phyloP scores from a whole-genome alignment of 1,284 basidiomycete genomes.

The Papiliotrema fonsecae region DNA sequence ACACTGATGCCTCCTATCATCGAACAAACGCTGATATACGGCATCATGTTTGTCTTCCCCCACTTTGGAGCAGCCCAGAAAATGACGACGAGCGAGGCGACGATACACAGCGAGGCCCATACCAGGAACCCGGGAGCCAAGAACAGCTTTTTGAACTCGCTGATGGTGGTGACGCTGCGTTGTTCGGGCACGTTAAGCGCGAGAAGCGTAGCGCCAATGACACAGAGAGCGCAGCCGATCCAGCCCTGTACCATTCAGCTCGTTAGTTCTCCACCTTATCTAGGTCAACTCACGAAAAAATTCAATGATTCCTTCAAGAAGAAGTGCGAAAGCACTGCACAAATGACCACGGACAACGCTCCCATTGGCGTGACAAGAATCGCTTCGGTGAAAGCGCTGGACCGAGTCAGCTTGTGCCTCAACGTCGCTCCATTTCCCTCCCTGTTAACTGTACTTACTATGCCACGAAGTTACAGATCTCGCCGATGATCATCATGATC shows the following conservation, averaged over 20 bases:
- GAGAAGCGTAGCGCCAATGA: slow-evolving; percentile 62
- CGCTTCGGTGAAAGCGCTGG: slow-evolving; percentile 40
- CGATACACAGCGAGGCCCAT: slow-evolving; percentile 53
- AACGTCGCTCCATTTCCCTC: not conserved
- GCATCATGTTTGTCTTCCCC: slow-evolving; percentile 90
- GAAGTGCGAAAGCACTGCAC: slow-evolving; percentile 86
- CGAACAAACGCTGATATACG: slow-evolving; percentile 90
- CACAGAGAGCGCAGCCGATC: slow-evolving; percentile 85
- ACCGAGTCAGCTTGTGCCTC: not conserved
- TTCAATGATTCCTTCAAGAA: slow-evolving; percentile 89
- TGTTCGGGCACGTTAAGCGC: slow-evolving; percentile 75
- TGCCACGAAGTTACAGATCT: slow-evolving; percentile 49
- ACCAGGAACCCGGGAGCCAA: slow-evolving; percentile 80
- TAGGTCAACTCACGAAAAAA: slow-evolving; percentile 55
- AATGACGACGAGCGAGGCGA: slow-evolving; percentile 27
- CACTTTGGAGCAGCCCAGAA: slow-evolving; percentile 55
- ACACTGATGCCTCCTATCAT: slow-evolving; percentile 96
- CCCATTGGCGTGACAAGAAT: slow-evolving; percentile 66
- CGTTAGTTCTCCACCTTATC: not conserved
- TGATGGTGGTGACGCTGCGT: slow-evolving; percentile 72
- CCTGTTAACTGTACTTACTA: slow-evolving; percentile 44
- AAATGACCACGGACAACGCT: slow-evolving; percentile 91
- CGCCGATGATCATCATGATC: slow-evolving; percentile 47
- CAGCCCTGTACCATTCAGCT: slow-evolving; percentile 55
- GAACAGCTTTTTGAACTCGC: slow-evolving; percentile 74